phyloP scores from a whole-genome alignment of 148 eudicot genomes.

The Arctostaphylos glauca region DNA sequence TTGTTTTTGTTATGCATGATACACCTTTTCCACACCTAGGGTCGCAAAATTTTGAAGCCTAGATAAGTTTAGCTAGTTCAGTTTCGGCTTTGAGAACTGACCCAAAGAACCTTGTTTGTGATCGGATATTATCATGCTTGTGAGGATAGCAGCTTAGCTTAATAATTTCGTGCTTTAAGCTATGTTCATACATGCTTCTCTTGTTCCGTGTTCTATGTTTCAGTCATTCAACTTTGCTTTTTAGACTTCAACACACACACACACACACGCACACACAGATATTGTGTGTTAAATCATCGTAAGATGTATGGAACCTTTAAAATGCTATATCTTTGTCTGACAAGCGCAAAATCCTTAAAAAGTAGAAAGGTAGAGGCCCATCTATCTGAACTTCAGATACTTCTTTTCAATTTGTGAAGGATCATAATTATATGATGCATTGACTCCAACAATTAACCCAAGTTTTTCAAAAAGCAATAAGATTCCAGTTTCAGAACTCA shows the following conservation, averaged over 20 bases:
- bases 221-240: background rate
- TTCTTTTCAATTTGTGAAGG: slow-evolving; percentile 2
- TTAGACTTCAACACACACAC: background rate
- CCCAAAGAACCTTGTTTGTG: slow-evolving; percentile 5
- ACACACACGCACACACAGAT: too few relatives aligned
- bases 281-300: slow-evolving; percentile 9
- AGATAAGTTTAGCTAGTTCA: background rate
- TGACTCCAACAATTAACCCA: background rate
- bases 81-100: background rate
- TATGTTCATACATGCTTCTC: background rate
- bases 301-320: background rate
- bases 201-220: background rate
- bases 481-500: background rate
- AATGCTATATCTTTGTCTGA: slow-evolving; percentile 3
- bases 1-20: slow-evolving; percentile 1
- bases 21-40: background rate
- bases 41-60: background rate
- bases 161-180: background rate
- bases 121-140: background rate
- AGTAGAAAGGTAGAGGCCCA: background rate
- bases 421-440: background rate
- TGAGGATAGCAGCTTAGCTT: background rate
- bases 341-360: background rate
- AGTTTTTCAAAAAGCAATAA: background rate
- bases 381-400: slow-evolving; percentile 1